These are phyloP conservation scores for Epichloe bromicola DNA, from an alignment of 2,329 filamentous ascomycete species.

Conservation along the genomic window DNA sequence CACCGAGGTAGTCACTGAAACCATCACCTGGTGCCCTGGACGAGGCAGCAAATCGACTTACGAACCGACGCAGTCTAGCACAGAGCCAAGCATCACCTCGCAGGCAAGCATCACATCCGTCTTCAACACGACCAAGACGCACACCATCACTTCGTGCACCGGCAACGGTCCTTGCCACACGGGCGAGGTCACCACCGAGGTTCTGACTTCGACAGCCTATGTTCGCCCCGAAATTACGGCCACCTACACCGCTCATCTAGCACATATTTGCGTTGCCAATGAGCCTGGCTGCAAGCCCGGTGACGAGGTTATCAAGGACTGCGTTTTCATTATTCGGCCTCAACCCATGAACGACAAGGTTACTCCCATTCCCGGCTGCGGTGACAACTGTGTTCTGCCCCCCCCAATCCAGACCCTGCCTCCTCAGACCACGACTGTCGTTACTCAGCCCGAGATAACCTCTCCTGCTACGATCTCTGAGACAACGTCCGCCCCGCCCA, in stretches of 20 bases:
- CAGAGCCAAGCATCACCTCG: conserved; percentile 2
- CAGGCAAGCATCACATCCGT: conserved; percentile 18
- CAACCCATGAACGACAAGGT: conserved; percentile 13
- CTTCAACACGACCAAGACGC: conserved; percentile 39
- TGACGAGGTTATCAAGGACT: conserved; percentile 11
- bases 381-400: conserved; percentile 8
- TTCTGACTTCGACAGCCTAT: conserved; percentile 12
- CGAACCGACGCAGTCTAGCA: background rate
- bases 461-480: background rate
- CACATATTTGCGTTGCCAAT: conserved; percentile 15
- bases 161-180: conserved; percentile 25
- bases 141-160: conserved; percentile 45
- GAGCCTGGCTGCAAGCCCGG: conserved; percentile 16
- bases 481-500: background rate
- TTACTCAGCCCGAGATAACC: background rate
- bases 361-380: conserved; percentile 11
- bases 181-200: conserved; percentile 12
- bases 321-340: conserved; percentile 14
- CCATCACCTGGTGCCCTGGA: conserved; percentile 26
- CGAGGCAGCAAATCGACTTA: background rate
- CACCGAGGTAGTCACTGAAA: conserved; percentile 14
- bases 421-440: background rate
- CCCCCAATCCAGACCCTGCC: conserved; percentile 8
- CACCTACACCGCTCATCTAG: conserved; percentile 17
- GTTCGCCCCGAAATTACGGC: conserved; percentile 14